These are phyloP conservation scores for Venturia nashicola DNA, from an alignment of 2,329 filamentous ascomycete species.

Conservation along the genomic window DNA sequence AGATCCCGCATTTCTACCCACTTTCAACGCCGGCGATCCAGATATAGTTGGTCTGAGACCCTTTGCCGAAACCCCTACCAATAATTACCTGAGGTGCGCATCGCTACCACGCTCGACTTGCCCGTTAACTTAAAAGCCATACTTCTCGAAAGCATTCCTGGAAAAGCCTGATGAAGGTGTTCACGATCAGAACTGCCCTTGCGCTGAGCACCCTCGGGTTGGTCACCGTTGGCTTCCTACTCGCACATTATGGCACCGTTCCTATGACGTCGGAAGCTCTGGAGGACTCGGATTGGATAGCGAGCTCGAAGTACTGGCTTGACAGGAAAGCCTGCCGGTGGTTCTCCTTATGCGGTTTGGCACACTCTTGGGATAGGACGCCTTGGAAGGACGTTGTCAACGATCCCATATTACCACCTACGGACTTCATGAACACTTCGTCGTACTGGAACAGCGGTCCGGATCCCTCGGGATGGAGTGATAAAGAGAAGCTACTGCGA, in stretches of 20 bases:
- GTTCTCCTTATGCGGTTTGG: constrained; percentile 67
- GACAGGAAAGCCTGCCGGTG: constrained; percentile 51
- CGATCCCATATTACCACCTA: constrained; percentile 11
- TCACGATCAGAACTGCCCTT: neutral
- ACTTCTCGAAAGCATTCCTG: neutral
- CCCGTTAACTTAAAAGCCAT: neutral
- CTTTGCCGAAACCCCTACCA: constrained; percentile 1
- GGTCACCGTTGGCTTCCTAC: constrained; percentile 14
- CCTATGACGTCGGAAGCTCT: constrained; percentile 21
- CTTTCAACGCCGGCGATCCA: neutral
- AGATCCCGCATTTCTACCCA: neutral
- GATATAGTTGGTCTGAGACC: neutral
- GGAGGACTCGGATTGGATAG: constrained; percentile 24
- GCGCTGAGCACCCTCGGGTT: neutral
- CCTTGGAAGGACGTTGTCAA: constrained; percentile 20
- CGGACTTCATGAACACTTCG: neutral
- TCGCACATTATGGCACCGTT: constrained; percentile 24
- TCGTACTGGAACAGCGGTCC: constrained; percentile 8
- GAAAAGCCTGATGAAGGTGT: neutral
- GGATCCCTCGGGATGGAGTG: constrained; percentile 35
- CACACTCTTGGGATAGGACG: constrained; percentile 41
- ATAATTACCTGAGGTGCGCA: neutral
- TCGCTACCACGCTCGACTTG: neutral
- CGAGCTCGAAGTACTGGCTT: constrained; percentile 25
- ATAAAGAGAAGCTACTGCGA: constrained; percentile 34